Conservation (phyloP, 257 asterid species). For the Schizonepeta tenuifolia region DNA sequence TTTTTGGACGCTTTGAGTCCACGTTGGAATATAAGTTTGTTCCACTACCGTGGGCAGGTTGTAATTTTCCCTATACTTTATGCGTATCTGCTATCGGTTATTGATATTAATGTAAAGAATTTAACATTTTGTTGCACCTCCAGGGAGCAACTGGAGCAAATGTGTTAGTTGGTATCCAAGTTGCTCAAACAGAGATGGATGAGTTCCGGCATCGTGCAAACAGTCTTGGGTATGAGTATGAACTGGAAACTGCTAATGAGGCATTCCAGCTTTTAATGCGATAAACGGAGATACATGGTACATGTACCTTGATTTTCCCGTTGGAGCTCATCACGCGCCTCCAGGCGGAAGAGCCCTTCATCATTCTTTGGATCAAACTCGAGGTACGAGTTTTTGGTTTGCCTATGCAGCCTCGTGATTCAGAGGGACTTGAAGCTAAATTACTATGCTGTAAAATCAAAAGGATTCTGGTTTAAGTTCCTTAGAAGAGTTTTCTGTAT, state of each 20-base stretch:
- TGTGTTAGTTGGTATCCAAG: constrained; percentile 93
- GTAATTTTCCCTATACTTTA: neutral
- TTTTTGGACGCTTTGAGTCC: constrained; percentile 91
- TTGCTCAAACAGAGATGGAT: constrained; percentile 58
- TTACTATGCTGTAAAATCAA: constrained; percentile 4
- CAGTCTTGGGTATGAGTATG: constrained; percentile 76
- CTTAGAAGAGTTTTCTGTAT: neutral
- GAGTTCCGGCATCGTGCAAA: constrained; percentile 69
- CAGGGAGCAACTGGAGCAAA: constrained; percentile 97
- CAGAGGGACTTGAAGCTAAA: constrained; percentile 12
- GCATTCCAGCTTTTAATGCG: constrained; percentile 83
- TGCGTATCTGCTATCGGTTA: neutral
- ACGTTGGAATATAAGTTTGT: constrained; percentile 94
- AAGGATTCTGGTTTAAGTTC: neutral
- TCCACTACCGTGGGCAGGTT: constrained; percentile 97
- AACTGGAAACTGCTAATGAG: constrained; percentile 66
- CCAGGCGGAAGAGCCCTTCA: neutral
- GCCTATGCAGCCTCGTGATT: constrained; percentile 4
- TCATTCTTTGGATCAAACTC: neutral
- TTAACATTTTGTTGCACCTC: constrained; percentile 18
- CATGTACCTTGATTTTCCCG: neutral
- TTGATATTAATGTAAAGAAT: neutral
- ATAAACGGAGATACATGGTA: constrained; percentile 33
- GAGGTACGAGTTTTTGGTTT: neutral
- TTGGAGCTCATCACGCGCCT: constrained; percentile 18